Evolutionary conservation across 75 land plant species (phyloP).

Genomic region (Pseudotsuga menziesii): DNA sequence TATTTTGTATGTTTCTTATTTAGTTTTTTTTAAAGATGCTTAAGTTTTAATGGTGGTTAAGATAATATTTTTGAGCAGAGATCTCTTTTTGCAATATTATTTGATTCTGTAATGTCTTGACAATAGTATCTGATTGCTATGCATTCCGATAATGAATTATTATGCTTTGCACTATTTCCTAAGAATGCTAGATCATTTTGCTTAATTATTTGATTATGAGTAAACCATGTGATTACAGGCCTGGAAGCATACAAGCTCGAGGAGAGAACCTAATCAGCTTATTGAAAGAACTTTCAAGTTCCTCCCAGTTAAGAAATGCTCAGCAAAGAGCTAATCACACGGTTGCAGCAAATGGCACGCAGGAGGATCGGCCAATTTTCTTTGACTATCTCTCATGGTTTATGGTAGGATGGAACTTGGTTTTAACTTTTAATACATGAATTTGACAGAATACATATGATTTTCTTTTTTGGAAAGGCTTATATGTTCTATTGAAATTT

Average conservation of each 20-base stretch:
- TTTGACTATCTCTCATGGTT: conserved; percentile 76
- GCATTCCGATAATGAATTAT: neutral
- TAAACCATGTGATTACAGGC: conserved; percentile 32
- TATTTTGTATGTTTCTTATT: conserved; percentile 61
- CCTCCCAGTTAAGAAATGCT: conserved; percentile 50
- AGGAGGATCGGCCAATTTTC: conserved; percentile 61
- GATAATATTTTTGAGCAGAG: neutral
- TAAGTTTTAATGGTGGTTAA: neutral
- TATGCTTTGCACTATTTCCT: neutral
- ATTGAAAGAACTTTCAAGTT: conserved; percentile 57
- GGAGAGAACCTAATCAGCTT: conserved; percentile 83
- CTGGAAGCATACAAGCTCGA: conserved; percentile 92
- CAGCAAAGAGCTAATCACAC: conserved; percentile 22
- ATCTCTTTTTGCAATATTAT: neutral
- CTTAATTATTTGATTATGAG: neutral
- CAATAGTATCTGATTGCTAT: neutral
- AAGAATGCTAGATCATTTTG: neutral
- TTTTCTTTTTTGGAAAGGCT: neutral
- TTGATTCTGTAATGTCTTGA: neutral
- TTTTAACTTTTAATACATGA: neutral
- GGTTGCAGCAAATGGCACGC: conserved; percentile 11
- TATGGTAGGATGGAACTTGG: conserved; percentile 46
- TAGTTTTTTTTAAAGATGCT: conserved; percentile 20
- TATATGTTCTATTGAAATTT: neutral
- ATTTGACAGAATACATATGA: neutral